Conservation (phyloP, 2,329 filamentous ascomycete species). For the Fusarium haematococcum region DNA sequence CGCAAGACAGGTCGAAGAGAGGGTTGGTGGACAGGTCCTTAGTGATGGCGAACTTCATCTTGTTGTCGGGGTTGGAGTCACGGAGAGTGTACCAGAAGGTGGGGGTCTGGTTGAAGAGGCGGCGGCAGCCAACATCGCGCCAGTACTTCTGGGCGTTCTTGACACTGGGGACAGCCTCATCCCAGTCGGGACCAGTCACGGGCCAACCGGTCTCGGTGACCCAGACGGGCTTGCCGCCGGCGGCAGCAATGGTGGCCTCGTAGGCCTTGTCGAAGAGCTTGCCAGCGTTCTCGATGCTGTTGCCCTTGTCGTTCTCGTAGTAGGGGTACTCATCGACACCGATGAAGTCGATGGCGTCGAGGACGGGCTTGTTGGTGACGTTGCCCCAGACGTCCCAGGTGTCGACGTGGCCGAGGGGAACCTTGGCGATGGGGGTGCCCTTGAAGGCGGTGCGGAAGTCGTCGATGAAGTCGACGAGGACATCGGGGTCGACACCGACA, state of each 20-base stretch:
- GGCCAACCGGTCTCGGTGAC: constrained; percentile 77
- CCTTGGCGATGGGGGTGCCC: constrained; percentile 55
- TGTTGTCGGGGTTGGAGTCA: constrained; percentile 70
- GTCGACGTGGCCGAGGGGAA: constrained; percentile 74
- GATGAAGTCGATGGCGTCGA: constrained; percentile 73
- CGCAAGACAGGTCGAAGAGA: constrained; percentile 66
- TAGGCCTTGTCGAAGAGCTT: constrained; percentile 66
- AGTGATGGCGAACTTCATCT: constrained; percentile 69
- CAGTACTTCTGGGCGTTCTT: constrained; percentile 74
- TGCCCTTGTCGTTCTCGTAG: constrained; percentile 69
- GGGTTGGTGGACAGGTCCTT: constrained; percentile 64
- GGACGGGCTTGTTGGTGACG: constrained; percentile 67
- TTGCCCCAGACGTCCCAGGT: constrained; percentile 75
- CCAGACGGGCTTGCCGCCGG: constrained; percentile 67
- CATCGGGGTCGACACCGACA: constrained; percentile 68
- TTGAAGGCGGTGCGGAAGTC: constrained; percentile 71
- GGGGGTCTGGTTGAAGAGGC: constrained; percentile 65
- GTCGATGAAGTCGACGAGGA: constrained; percentile 74
- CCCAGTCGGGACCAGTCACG: constrained; percentile 63
- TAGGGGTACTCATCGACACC: constrained; percentile 76
- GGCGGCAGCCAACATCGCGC: constrained; percentile 69
- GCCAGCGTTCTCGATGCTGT: constrained; percentile 66
- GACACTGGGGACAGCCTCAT: constrained; percentile 65
- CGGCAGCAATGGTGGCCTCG: constrained; percentile 57
- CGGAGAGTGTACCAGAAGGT: constrained; percentile 73